Percentiles rank a stretch among this genome's conserved stretches.
Evolutionary conservation across 257 asterid species (phyloP).

Genomic region (Salvia hispanica): DNA sequence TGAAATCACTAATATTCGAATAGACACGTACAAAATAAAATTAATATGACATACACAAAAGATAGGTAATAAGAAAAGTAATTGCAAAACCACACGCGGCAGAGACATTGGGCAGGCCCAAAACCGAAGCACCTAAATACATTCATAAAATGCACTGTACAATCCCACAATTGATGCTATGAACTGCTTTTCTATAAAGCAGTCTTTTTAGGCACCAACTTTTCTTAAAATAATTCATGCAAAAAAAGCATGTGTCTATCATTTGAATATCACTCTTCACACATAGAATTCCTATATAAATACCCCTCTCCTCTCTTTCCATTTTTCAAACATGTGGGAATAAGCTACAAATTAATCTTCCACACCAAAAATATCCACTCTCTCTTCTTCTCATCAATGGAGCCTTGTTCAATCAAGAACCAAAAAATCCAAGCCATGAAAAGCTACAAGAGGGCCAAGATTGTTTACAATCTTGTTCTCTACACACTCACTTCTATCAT

Average conservation of each 20-base stretch:
- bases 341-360: constrained; percentile 6
- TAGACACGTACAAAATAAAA: too few relatives aligned
- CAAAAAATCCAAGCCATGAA: constrained; percentile 47
- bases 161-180: constrained; percentile 8
- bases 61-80: too few relatives aligned
- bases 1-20: too few relatives aligned
- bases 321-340: constrained; percentile 21
- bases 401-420: constrained; percentile 34
- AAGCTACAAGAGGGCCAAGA: constrained; percentile 42
- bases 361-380: neutral
- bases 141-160: constrained; percentile 16
- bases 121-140: constrained; percentile 36
- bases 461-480: constrained; percentile 46
- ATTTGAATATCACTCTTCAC: constrained; percentile 2
- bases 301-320: constrained; percentile 19
- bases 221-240: constrained; percentile 30
- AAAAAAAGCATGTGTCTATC: constrained; percentile 34
- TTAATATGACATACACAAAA: too few relatives aligned
- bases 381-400: constrained; percentile 36
- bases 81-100: constrained; percentile 32
- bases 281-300: constrained; percentile 21
- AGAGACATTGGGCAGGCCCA: neutral
- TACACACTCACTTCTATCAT: constrained; percentile 56
- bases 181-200: constrained; percentile 35
- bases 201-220: constrained; percentile 34